Evolutionary conservation across 2,329 filamentous ascomycete genomes (phyloP).

Genomic region (Pseudopithomyces chartarum): DNA sequence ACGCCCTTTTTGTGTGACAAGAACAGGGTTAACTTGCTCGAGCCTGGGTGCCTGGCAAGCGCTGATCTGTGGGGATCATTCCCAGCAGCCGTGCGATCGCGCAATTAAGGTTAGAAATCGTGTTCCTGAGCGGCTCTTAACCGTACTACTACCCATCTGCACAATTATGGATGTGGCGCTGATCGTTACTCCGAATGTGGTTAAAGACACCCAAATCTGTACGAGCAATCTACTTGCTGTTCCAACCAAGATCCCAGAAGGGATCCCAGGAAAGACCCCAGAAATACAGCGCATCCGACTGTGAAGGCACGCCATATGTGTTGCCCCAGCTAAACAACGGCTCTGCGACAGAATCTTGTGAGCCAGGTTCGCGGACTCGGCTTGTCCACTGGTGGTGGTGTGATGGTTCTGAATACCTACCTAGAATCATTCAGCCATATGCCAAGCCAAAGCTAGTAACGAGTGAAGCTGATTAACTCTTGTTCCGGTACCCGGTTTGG

Average conservation of each 20-base stretch:
- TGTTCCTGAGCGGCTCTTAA: slow-evolving; percentile 8
- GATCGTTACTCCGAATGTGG: slow-evolving; percentile 5
- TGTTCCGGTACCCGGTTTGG: background rate
- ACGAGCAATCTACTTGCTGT: slow-evolving; percentile 5
- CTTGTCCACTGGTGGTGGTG: background rate
- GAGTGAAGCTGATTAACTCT: background rate
- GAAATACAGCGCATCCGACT: background rate
- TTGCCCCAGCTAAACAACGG: background rate
- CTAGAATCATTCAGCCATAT: background rate
- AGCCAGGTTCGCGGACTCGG: slow-evolving; percentile 1
- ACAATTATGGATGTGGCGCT: slow-evolving; percentile 2
- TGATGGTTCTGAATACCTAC: background rate
- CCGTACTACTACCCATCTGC: background rate
- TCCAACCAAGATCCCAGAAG: background rate
- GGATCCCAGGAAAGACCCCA: no score
- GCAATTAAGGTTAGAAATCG: background rate
- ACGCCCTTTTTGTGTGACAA: background rate
- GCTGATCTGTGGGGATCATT: slow-evolving; percentile 5
- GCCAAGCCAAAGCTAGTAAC: background rate
- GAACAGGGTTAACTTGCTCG: background rate
- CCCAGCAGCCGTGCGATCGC: background rate
- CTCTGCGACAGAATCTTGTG: background rate
- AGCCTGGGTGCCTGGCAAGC: slow-evolving; percentile 3
- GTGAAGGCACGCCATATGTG: background rate
- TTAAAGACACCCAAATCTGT: background rate